Conservation (phyloP, 768 basidiomycete genomes). For the Auriscalpium orientale region DNA sequence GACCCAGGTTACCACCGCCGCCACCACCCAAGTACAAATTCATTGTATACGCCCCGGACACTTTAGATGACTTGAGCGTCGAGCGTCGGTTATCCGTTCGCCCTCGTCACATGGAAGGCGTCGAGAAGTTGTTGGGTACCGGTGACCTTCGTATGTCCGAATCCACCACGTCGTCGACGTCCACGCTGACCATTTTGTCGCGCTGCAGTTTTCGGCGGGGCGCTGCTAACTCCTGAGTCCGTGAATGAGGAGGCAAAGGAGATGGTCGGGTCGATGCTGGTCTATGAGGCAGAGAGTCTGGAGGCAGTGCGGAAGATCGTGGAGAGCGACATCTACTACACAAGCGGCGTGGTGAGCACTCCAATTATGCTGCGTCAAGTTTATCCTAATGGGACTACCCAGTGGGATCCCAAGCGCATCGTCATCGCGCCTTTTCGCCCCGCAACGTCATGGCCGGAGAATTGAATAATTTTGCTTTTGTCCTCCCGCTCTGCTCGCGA, state of each 20-base stretch:
- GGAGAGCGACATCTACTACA: constrained; percentile 23
- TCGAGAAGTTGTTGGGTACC: not conserved
- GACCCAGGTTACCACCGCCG: too few species aligned
- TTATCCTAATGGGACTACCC: too few species aligned
- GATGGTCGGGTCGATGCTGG: constrained; percentile 20
- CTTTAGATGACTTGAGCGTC: constrained; percentile 19
- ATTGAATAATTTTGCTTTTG: not conserved
- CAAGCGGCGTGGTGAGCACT: constrained; percentile 18
- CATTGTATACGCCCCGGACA: constrained; percentile 27
- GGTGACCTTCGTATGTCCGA: constrained; percentile 12
- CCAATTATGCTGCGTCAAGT: not conserved
- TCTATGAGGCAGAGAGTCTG: constrained; percentile 16
- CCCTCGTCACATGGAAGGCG: constrained; percentile 17
- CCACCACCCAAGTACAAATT: constrained; percentile 9
- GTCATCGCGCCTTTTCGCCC: constrained; percentile 6
- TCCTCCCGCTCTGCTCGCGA: too few species aligned
- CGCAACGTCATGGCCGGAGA: constrained; percentile 6
- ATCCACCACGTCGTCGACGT: not conserved
- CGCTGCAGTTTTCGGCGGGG: constrained; percentile 7
- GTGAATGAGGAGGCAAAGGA: constrained; percentile 5
- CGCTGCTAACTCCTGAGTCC: constrained; percentile 11
- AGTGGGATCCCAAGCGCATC: constrained; percentile 10
- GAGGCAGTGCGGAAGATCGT: constrained; percentile 19
- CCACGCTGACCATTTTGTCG: not conserved
- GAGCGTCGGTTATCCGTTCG: constrained; percentile 20